Evolutionary conservation across 2,329 filamentous ascomycete species (phyloP).

Genomic region (Akanthomyces muscarius): DNA sequence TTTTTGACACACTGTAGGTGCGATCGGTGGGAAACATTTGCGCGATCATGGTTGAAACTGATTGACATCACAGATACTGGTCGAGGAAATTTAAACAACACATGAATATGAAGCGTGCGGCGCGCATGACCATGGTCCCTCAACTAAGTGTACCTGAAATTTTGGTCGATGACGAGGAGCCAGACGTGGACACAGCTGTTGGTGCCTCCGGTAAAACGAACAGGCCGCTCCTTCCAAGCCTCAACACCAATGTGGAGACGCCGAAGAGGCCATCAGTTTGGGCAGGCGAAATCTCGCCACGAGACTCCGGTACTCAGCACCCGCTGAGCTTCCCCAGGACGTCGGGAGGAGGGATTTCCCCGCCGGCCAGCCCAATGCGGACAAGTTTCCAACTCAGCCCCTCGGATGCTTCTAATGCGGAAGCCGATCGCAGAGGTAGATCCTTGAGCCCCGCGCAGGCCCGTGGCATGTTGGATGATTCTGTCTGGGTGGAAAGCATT

Average conservation of each 20-base stretch:
- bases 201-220: conserved; percentile 23
- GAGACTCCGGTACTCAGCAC: conserved; percentile 32
- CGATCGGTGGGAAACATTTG: background rate
- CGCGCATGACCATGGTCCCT: conserved; percentile 73
- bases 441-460: conserved; percentile 72
- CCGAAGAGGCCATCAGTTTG: conserved; percentile 11
- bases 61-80: conserved; percentile 58
- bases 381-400: conserved; percentile 57
- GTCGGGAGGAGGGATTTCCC: conserved; percentile 37
- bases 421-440: conserved; percentile 60
- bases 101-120: conserved; percentile 66
- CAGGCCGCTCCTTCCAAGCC: conserved; percentile 8
- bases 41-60: background rate
- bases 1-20: conserved; percentile 83
- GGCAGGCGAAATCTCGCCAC: conserved; percentile 12
- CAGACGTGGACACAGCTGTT: conserved; percentile 35
- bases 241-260: conserved; percentile 7
- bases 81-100: conserved; percentile 74
- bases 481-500: conserved; percentile 90
- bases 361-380: conserved; percentile 45
- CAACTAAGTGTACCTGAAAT: conserved; percentile 86
- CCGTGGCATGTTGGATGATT: conserved; percentile 80
- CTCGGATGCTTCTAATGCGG: conserved; percentile 26
- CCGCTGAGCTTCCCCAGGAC: conserved; percentile 53
- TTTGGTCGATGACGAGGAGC: conserved; percentile 73